These are phyloP conservation scores for Dunaliella sp. DNA, from an alignment of 139 green algal genomes.

Conservation along the genomic window DNA sequence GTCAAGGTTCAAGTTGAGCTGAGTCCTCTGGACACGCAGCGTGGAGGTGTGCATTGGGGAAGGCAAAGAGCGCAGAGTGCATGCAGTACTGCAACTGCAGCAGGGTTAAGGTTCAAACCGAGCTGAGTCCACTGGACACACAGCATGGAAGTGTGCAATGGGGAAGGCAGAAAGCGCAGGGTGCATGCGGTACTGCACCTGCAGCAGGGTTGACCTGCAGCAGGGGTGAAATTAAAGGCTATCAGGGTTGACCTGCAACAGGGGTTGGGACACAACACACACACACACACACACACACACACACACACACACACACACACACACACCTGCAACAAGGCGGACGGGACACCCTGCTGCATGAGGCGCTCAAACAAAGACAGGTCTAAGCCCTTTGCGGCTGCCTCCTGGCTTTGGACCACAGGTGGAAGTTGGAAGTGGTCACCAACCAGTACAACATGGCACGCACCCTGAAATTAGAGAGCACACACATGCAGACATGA, in stretches of 20 bases:
- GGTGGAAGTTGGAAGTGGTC: conserved; percentile 84
- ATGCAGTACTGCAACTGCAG: conserved; percentile 83
- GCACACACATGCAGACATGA: no score
- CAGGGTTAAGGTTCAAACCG: background rate
- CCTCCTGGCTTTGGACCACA: conserved; percentile 51
- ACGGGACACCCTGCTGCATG: conserved; percentile 32
- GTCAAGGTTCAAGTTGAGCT: no score
- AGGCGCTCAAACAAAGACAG: conserved; percentile 75
- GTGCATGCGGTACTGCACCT: conserved; percentile 88
- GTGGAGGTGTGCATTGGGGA: conserved; percentile 71
- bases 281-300: background rate
- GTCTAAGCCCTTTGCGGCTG: conserved; percentile 46
- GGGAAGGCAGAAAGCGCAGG: conserved; percentile 76
- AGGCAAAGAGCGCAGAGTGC: conserved; percentile 74
- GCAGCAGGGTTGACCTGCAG: no score
- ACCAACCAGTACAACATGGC: conserved; percentile 69
- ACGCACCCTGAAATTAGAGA: background rate
- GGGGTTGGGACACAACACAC: no score
- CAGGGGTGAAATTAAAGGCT: no score
- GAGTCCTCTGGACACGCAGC: conserved; percentile 27
- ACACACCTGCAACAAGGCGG: conserved; percentile 51
- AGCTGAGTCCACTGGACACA: conserved; percentile 28
- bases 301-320: background rate
- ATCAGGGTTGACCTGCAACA: no score
- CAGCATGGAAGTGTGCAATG: conserved; percentile 59